Percentiles rank a stretch among this genome's conserved stretches.
Evolutionary conservation across 495 filamentous ascomycete species (phyloP).

Genomic region (Collariella sp.): DNA sequence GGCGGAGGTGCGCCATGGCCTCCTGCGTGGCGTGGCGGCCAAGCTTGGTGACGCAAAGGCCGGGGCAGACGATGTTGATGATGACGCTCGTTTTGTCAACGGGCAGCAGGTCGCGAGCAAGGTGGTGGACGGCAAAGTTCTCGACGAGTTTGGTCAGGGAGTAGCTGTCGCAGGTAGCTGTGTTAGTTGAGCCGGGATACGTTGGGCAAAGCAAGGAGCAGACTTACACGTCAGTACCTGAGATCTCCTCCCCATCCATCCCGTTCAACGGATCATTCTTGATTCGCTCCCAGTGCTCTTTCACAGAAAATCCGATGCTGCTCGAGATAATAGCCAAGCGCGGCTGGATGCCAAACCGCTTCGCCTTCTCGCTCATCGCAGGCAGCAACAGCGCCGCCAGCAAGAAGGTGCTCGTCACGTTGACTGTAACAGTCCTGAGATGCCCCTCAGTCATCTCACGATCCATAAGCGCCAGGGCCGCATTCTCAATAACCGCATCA

Average conservation of each 20-base stretch:
- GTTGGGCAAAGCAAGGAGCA: too few species aligned
- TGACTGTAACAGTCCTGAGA: slow-evolving; percentile 29
- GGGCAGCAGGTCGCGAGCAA: slow-evolving; percentile 11
- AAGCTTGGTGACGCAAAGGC: slow-evolving; percentile 33
- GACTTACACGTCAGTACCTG: not conserved
- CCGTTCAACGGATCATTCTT: slow-evolving; percentile 9
- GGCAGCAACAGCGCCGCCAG: slow-evolving; percentile 35
- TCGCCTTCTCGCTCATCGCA: slow-evolving; percentile 16
- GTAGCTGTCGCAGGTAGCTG: not conserved
- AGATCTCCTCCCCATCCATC: slow-evolving; percentile 2
- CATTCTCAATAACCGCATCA: slow-evolving; percentile 37
- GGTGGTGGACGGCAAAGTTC: slow-evolving; percentile 15
- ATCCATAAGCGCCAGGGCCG: slow-evolving; percentile 25
- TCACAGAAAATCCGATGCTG: not conserved
- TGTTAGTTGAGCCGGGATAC: not conserved
- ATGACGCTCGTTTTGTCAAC: slow-evolving; percentile 22
- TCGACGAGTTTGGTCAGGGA: slow-evolving; percentile 15
- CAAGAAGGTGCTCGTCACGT: slow-evolving; percentile 44
- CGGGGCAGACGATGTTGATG: slow-evolving; percentile 36
- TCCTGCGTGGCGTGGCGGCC: slow-evolving; percentile 13
- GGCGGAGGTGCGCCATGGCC: not conserved
- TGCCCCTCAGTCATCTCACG: slow-evolving; percentile 20
- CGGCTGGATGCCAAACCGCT: not conserved
- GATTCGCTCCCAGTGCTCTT: slow-evolving; percentile 2
- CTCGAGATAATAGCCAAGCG: not conserved